These are phyloP conservation scores for Diaporthe ampelina DNA, from an alignment of 2,329 filamentous ascomycete genomes.

Conservation along the genomic window DNA sequence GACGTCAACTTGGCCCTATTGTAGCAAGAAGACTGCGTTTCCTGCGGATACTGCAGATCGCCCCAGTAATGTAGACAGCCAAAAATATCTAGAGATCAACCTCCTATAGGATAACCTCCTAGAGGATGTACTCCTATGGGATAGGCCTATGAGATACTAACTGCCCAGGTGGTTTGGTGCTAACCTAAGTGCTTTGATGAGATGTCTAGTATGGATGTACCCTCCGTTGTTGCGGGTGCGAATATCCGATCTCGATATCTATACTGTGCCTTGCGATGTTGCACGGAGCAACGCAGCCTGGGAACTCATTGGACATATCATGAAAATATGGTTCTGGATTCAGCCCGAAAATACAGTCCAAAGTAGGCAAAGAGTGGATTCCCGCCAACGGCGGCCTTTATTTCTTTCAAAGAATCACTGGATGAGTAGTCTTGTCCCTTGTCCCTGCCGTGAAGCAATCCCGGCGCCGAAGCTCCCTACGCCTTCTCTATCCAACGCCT, in stretches of 20 bases:
- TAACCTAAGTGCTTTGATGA: no score
- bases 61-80: background rate
- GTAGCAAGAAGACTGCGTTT: background rate
- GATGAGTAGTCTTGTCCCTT: background rate
- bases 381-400: background rate
- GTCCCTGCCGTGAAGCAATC: background rate
- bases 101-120: no score
- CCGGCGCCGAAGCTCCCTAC: slow-evolving; percentile 10
- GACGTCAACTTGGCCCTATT: background rate
- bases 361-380: background rate
- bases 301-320: no score
- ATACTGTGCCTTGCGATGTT: no score
- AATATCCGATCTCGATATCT: no score
- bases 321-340: background rate
- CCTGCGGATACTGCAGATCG: background rate
- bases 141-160: no score
- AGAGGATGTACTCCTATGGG: no score
- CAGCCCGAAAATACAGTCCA: no score
- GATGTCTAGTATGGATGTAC: no score
- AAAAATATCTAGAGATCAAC: background rate
- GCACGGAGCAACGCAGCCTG: no score
- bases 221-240: no score
- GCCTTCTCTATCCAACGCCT: slow-evolving; percentile 19
- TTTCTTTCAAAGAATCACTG: background rate
- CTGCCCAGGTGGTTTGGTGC: no score